Conservation (phyloP, 176 grass and related monocot species). For the Eleusine coracana region DNA sequence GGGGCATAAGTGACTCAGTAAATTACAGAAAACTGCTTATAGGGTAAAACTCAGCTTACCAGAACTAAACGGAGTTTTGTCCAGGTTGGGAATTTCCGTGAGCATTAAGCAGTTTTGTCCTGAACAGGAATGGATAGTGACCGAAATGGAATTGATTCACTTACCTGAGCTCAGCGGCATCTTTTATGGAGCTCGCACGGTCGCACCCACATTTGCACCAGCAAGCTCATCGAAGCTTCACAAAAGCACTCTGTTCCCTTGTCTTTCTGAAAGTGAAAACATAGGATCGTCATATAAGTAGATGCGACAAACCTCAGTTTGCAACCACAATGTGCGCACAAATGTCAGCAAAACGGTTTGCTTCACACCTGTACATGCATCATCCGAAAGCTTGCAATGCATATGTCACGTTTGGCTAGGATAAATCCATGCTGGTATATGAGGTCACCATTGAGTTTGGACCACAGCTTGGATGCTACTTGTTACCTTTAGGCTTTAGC, state of each 20-base stretch:
- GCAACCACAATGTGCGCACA: slow-evolving; percentile 23
- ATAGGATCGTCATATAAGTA: slow-evolving; percentile 13
- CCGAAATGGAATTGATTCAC: not conserved
- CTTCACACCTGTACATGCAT: slow-evolving; percentile 48
- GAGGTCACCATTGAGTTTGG: slow-evolving; percentile 37
- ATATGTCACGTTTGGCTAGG: slow-evolving; percentile 26
- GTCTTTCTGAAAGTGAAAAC: not conserved
- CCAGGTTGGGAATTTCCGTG: too few species aligned
- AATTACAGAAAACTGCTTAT: too few species aligned
- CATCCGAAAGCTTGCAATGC: slow-evolving; percentile 23
- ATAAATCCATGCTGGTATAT: slow-evolving; percentile 25
- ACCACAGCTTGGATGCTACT: not conserved
- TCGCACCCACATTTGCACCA: slow-evolving; percentile 16
- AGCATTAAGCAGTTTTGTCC: too few species aligned
- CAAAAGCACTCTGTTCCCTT: not conserved
- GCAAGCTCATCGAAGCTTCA: slow-evolving; percentile 26
- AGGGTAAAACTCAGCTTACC: too few species aligned
- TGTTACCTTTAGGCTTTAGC: slow-evolving; percentile 18
- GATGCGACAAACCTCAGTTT: slow-evolving; percentile 43
- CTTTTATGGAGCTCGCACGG: not conserved
- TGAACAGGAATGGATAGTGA: not conserved
- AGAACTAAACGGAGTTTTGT: too few species aligned
- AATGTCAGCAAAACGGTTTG: slow-evolving; percentile 40
- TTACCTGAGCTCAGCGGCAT: slow-evolving; percentile 3
- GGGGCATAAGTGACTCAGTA: too few species aligned